Base-by-base conservation (phyloP, 78 protist genomes). In the Guillardia theta region DNA sequence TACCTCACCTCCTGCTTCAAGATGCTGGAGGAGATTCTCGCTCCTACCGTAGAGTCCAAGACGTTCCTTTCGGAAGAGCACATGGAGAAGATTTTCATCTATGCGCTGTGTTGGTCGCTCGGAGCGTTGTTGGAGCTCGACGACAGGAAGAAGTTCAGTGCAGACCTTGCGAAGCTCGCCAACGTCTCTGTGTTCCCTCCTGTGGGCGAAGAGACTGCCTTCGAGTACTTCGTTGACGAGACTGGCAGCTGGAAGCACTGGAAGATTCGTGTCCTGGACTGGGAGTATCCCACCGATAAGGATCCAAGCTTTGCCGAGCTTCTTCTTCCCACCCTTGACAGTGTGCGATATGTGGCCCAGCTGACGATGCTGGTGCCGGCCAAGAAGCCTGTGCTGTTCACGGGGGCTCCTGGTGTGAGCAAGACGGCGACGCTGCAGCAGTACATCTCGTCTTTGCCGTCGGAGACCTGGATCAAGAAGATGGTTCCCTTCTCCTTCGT, bases 381-480 rank as follows among this genome's bases (percentile, higher is more conserved):
- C 27, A 2, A 6, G 54, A 45, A 33, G 45, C 58, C 95, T 6
- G 93, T 93, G 36, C 95, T 98, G 24, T 90, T 97, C 47, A 80
- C 97, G 27, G 99, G 99, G 5, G 97, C 87, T 54, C 47, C 96
- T 0, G 99, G 99, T 10, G 96, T 98, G 15, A 97, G 97, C 39
- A 98, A 98, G 96, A 96, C 99, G 4, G 96, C 97, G 48, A 94
- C 78, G 22, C 36, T 95, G 62, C 30, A 90, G 76, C 64, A 94
- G 53, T 97, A 50, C 78, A 45, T 97, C 53, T 12, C 0, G 41
- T 37, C n/a, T 47, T 45, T 18, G 58, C 93, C 87, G 88, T 36
- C 88, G 12, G 97, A 96, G 37, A 3, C 9, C 39, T 6, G 70
- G 48, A 24, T 27, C n/a, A 47, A 22, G 88, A 96, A 96, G 95